phyloP scores from a whole-genome alignment of 2,329 filamentous ascomycete genomes.

The Stylonectria norvegica region DNA sequence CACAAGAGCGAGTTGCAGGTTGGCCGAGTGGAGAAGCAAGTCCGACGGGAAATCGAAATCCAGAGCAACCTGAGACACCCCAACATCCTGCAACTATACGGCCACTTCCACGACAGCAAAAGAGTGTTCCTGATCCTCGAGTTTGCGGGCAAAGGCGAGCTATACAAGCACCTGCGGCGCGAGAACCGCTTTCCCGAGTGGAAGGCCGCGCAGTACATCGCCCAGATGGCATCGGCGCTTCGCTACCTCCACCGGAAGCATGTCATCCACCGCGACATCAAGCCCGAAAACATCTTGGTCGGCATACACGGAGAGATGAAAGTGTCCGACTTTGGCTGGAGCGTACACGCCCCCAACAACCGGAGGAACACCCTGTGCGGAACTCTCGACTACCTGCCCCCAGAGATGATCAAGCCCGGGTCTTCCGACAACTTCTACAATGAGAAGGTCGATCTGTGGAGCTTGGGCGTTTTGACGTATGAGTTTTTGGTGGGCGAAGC shows the following conservation, averaged over 20 bases:
- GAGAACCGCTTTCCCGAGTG: conserved; percentile 78
- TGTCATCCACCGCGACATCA: conserved; percentile 96
- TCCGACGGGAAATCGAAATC: conserved; percentile 83
- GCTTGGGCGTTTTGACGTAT: conserved; percentile 88
- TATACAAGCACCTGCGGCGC: conserved; percentile 80
- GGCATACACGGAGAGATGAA: conserved; percentile 98
- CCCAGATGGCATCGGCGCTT: conserved; percentile 81
- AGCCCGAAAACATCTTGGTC: conserved; percentile 94
- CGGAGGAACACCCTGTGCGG: conserved; percentile 93
- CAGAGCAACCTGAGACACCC: conserved; percentile 83
- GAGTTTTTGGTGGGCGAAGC: conserved; percentile 96
- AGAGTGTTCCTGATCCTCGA: conserved; percentile 84
- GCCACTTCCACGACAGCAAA: conserved; percentile 86
- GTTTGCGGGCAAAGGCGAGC: conserved; percentile 78
- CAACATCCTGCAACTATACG: conserved; percentile 77
- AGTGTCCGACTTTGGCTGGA: conserved; percentile 98
- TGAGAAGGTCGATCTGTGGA: conserved; percentile 97
- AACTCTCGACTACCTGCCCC: conserved; percentile 93
- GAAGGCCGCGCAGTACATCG: conserved; percentile 82
- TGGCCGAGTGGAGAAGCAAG: conserved; percentile 76
- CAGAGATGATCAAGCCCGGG: conserved; percentile 90
- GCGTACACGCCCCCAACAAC: conserved; percentile 94
- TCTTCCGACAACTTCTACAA: conserved; percentile 83
- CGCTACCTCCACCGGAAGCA: conserved; percentile 94
- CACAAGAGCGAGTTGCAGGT: conserved; percentile 79